Percentiles rank a stretch among this genome's conserved stretches.
Evolutionary conservation across 2,329 filamentous ascomycete species (phyloP).

Genomic region (Penicillium sp.): DNA sequence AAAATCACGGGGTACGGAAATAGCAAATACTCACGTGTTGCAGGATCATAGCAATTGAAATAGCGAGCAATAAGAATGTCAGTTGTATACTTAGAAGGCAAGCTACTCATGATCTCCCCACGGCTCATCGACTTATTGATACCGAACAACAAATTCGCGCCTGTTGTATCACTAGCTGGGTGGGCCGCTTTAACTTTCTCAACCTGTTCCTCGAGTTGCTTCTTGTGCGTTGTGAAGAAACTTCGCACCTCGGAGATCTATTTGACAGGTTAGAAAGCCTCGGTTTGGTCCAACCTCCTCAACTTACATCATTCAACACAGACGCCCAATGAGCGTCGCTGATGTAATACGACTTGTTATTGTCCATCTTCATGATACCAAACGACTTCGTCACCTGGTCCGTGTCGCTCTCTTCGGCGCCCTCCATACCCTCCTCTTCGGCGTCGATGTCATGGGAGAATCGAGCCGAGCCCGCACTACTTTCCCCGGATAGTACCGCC

Average conservation of each 20-base stretch:
- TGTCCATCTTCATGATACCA: constrained; percentile 80
- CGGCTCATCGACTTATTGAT: constrained; percentile 67
- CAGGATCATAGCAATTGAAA: constrained; percentile 76
- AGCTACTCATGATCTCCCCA: constrained; percentile 71
- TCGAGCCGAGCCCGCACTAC: constrained; percentile 39
- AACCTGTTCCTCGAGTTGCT: constrained; percentile 80
- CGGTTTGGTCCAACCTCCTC: background rate
- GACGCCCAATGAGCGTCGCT: constrained; percentile 82
- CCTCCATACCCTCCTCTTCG: constrained; percentile 58
- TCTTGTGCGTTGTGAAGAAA: constrained; percentile 82
- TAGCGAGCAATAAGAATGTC: constrained; percentile 83
- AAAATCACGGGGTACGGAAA: background rate
- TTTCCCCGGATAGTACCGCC: constrained; percentile 52
- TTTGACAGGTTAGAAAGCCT: background rate
- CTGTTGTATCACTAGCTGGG: constrained; percentile 52
- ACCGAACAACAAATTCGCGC: constrained; percentile 76
- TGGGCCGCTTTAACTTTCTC: constrained; percentile 71
- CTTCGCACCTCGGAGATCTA: constrained; percentile 89
- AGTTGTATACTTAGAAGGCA: constrained; percentile 79
- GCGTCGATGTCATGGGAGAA: constrained; percentile 39
- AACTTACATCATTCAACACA: constrained; percentile 65
- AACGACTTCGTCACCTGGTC: constrained; percentile 71
- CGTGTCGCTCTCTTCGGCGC: constrained; percentile 63
- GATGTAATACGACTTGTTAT: constrained; percentile 73
- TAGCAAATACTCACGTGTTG: constrained; percentile 51